Evolutionary conservation across 306 rosid species (phyloP).

Genomic region (Cicer arietinum): DNA sequence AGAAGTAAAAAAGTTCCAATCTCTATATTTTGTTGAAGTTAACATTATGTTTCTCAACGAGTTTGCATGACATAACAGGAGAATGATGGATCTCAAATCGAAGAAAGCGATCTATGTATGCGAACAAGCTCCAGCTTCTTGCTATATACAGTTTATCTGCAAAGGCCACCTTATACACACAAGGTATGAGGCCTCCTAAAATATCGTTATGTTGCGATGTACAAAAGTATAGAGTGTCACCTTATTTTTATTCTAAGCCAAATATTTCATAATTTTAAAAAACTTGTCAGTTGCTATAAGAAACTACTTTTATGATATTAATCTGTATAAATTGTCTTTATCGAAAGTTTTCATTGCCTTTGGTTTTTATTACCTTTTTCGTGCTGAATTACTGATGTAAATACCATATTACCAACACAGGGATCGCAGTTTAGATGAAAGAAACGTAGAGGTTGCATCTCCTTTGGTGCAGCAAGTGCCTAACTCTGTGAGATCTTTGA

Average conservation of each 20-base stretch:
- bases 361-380: slow-evolving; percentile 21
- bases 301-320: slow-evolving; percentile 3
- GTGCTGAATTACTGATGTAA: slow-evolving; percentile 56
- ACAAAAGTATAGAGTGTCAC: not conserved
- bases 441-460: slow-evolving; percentile 48
- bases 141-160: slow-evolving; percentile 82
- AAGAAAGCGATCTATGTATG: slow-evolving; percentile 87
- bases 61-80: slow-evolving; percentile 65
- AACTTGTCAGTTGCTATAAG: slow-evolving; percentile 34
- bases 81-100: slow-evolving; percentile 74
- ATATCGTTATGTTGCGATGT: not conserved
- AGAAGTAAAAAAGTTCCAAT: slow-evolving; percentile 3
- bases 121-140: slow-evolving; percentile 66
- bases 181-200: slow-evolving; percentile 57
- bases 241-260: not conserved
- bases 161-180: slow-evolving; percentile 71
- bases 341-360: slow-evolving; percentile 6
- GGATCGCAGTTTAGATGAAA: slow-evolving; percentile 52
- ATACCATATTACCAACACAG: slow-evolving; percentile 46
- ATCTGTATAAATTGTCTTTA: slow-evolving; percentile 19
- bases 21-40: slow-evolving; percentile 12
- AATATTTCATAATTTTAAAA: slow-evolving; percentile 15
- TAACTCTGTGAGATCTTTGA: slow-evolving; percentile 47
- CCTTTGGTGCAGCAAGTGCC: slow-evolving; percentile 55
- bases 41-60: slow-evolving; percentile 30